phyloP scores from a whole-genome alignment of 139 green algal species.

The Trebouxia sp. region DNA sequence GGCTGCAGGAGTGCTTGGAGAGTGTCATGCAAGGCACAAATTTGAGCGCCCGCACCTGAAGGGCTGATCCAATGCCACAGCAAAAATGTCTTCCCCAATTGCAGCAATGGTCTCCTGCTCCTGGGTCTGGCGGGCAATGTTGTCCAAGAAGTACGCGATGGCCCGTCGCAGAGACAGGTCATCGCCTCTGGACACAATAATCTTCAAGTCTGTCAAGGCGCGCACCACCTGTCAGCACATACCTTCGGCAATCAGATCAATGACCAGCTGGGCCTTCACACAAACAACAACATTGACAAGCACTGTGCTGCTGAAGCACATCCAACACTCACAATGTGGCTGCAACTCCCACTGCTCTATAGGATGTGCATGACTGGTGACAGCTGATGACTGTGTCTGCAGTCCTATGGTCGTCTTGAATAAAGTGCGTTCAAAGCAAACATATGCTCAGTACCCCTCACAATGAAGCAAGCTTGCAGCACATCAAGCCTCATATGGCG shows the following conservation, averaged over 20 bases:
- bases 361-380: no score
- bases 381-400: no score
- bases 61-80: conserved; percentile 81
- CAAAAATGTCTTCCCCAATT: conserved; percentile 88
- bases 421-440: no score
- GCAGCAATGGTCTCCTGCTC: conserved; percentile 68
- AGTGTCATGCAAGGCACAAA: neutral
- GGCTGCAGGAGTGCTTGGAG: neutral
- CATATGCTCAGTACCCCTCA: no score
- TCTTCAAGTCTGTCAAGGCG: conserved; percentile 67
- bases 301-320: no score
- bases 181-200: conserved; percentile 73
- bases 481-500: no score
- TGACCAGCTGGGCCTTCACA: no score
- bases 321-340: no score
- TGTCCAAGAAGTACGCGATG: conserved; percentile 80
- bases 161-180: conserved; percentile 58
- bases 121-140: conserved; percentile 67
- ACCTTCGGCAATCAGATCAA: no score
- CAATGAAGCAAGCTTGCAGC: neutral
- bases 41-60: conserved; percentile 49
- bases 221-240: conserved; percentile 44
- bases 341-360: no score
- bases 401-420: no score
- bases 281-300: no score